Conservation (phyloP, 495 filamentous ascomycete genomes). For the Hypoxylon crocopeplum region DNA sequence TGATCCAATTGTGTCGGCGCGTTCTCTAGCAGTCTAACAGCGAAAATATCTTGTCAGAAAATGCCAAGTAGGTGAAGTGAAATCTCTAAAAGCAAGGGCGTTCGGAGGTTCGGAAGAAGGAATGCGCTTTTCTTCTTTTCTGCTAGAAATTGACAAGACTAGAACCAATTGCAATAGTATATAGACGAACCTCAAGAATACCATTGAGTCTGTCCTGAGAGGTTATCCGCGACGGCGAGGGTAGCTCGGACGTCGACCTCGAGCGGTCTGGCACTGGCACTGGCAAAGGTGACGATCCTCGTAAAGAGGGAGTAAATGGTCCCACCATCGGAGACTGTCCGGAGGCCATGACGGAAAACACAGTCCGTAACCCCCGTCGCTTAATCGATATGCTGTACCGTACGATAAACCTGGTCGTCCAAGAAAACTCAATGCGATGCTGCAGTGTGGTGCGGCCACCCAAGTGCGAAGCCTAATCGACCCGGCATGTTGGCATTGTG, state of each 20-base stretch:
- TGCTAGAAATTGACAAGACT: neutral
- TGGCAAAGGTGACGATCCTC: slow-evolving; percentile 25
- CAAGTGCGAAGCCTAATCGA: slow-evolving; percentile 13
- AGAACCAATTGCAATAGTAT: slow-evolving; percentile 1
- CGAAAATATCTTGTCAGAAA: slow-evolving; percentile 14
- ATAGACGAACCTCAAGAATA: slow-evolving; percentile 52
- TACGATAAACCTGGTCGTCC: neutral
- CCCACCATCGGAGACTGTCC: slow-evolving; percentile 27
- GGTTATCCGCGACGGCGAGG: slow-evolving; percentile 34
- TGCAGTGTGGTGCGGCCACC: neutral
- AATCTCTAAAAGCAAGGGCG: neutral
- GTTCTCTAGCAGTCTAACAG: slow-evolving; percentile 35
- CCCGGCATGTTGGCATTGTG: slow-evolving; percentile 6
- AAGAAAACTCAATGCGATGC: slow-evolving; percentile 6
- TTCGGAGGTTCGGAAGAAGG: neutral
- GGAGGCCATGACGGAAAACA: slow-evolving; percentile 13
- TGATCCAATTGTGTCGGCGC: slow-evolving; percentile 38
- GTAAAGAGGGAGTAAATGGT: slow-evolving; percentile 20
- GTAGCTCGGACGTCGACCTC: neutral
- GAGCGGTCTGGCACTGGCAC: slow-evolving; percentile 18
- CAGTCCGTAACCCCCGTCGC: neutral
- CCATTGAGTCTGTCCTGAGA: slow-evolving; percentile 49
- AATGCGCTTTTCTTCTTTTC: slow-evolving; percentile 1
- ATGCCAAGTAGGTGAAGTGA: neutral
- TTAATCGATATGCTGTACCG: no score